Percentiles rank a stretch among this genome's conserved stretches.
phyloP scores from a whole-genome alignment of 2,329 filamentous ascomycete species.

The Ophiobolus disseminans region DNA sequence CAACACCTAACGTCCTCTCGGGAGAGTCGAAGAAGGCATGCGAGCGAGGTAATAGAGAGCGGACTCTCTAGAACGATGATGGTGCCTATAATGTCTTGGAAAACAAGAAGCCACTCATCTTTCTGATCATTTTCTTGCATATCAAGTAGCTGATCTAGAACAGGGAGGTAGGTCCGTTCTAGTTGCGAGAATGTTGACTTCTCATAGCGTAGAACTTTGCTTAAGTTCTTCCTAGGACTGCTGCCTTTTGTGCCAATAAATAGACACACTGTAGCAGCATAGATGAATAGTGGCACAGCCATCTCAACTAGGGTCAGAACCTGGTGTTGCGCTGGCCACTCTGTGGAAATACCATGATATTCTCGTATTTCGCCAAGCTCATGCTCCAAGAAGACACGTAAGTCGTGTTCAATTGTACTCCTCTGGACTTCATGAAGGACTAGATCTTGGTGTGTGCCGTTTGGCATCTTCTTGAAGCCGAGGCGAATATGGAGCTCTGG shows the following conservation, averaged over 20 bases:
- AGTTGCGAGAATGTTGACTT: slow-evolving; percentile 24
- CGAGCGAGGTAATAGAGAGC: too few relatives aligned
- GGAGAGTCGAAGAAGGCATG: too few relatives aligned
- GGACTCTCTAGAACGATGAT: too few relatives aligned
- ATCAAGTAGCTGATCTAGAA: slow-evolving; percentile 30
- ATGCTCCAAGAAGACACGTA: slow-evolving; percentile 26
- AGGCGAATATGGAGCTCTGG: slow-evolving; percentile 29
- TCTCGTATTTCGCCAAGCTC: slow-evolving; percentile 24
- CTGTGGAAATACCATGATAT: slow-evolving; percentile 17
- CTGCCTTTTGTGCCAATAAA: slow-evolving; percentile 24
- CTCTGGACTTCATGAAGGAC: slow-evolving; percentile 27
- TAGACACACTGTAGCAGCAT: slow-evolving; percentile 35
- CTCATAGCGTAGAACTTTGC: slow-evolving; percentile 21
- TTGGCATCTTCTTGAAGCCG: slow-evolving; percentile 29
- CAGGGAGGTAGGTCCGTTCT: slow-evolving; percentile 25
- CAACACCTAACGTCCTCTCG: too few relatives aligned
- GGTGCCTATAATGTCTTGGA: slow-evolving; percentile 12
- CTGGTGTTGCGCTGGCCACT: slow-evolving; percentile 31
- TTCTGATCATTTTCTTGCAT: slow-evolving; percentile 39
- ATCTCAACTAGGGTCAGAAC: slow-evolving; percentile 34
- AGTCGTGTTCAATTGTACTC: slow-evolving; percentile 28
- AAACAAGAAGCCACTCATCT: slow-evolving; percentile 16
- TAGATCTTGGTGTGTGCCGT: too few relatives aligned
- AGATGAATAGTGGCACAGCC: slow-evolving; percentile 46
- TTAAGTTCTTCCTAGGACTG: slow-evolving; percentile 15